Percentiles rank a stretch among this genome's conserved stretches.
phyloP scores from a whole-genome alignment of 2,329 filamentous ascomycete genomes.

The Aspergillus japonicus region DNA sequence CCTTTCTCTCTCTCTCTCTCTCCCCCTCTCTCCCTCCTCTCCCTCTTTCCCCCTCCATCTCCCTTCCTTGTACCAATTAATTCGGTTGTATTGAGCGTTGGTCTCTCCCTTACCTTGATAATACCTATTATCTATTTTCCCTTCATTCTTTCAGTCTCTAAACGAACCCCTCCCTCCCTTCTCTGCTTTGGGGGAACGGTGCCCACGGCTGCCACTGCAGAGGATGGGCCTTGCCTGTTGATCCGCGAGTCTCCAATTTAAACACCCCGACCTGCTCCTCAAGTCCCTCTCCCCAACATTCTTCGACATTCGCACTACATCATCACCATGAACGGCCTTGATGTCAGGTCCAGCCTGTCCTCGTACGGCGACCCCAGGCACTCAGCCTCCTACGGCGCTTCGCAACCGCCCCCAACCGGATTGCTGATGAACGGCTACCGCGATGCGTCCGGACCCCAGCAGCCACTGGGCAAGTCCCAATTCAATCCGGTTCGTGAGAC shows the following conservation, averaged over 20 bases:
- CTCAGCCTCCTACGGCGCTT: conserved; percentile 34
- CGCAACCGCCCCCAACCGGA: conserved; percentile 41
- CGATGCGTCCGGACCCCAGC: conserved; percentile 56
- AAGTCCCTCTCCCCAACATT: neutral
- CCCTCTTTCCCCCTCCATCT: neutral
- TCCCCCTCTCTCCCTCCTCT: neutral
- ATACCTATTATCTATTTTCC: neutral
- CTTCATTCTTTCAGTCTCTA: neutral
- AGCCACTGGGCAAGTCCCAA: conserved; percentile 51
- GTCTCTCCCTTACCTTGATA: neutral
- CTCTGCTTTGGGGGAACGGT: neutral
- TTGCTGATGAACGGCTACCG: conserved; percentile 61
- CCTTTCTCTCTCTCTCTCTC: neutral
- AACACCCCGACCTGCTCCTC: neutral
- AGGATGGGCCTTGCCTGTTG: conserved; percentile 20
- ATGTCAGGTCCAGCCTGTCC: conserved; percentile 41
- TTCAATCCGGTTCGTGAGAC: conserved; percentile 56
- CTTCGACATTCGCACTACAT: conserved; percentile 9
- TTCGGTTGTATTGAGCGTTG: neutral
- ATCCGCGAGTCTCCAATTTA: conserved; percentile 1
- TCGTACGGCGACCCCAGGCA: conserved; percentile 44
- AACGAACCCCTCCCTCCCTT: neutral
- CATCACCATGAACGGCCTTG: conserved; percentile 35
- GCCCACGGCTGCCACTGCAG: neutral
- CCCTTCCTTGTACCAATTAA: conserved; percentile 4